These are phyloP conservation scores for Nematocida sp. DNA, from an alignment of 371 early-diverging fungal species.

Conservation along the genomic window DNA sequence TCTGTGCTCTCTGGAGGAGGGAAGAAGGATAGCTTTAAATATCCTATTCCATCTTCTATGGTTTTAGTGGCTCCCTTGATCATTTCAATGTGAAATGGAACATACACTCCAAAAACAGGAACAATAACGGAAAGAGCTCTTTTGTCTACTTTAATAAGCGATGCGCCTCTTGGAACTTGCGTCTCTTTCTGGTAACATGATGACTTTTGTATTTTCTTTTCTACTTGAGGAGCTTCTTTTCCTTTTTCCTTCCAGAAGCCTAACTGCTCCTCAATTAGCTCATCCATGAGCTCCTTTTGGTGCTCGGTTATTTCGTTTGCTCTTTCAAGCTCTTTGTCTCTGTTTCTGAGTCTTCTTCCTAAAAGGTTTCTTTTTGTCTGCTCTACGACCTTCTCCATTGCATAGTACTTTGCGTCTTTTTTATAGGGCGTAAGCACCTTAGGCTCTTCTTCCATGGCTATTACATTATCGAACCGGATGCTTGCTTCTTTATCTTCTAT, in stretches of 20 bases:
- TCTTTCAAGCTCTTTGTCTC: conserved; percentile 63
- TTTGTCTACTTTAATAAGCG: conserved; percentile 79
- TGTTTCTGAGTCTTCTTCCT: conserved; percentile 62
- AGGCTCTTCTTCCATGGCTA: conserved; percentile 15
- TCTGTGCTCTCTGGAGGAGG: conserved; percentile 76
- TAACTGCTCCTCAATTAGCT: conserved; percentile 64
- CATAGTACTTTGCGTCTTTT: conserved; percentile 17
- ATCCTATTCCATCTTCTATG: conserved; percentile 85
- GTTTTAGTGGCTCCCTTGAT: conserved; percentile 86
- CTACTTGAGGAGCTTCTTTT: conserved; percentile 4
- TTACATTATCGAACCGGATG: conserved; percentile 40
- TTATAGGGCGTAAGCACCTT: conserved; percentile 46
- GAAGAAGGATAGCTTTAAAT: conserved; percentile 87
- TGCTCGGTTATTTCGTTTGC: conserved; percentile 65
- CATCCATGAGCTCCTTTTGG: conserved; percentile 67
- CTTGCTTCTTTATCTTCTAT: conserved; percentile 7
- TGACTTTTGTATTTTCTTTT: conserved; percentile 23
- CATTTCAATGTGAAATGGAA: conserved; percentile 94
- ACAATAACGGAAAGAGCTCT: conserved; percentile 79
- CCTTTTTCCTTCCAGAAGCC: conserved; percentile 56
- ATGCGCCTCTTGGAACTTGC: conserved; percentile 52
- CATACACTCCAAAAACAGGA: conserved; percentile 88
- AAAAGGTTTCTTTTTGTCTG: conserved; percentile 45
- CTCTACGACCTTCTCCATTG: conserved; percentile 34
- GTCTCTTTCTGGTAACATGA: conserved; percentile 62